Conservation (phyloP, 1,284 basidiomycete species). For the Phylloboletellus chloephorus region DNA sequence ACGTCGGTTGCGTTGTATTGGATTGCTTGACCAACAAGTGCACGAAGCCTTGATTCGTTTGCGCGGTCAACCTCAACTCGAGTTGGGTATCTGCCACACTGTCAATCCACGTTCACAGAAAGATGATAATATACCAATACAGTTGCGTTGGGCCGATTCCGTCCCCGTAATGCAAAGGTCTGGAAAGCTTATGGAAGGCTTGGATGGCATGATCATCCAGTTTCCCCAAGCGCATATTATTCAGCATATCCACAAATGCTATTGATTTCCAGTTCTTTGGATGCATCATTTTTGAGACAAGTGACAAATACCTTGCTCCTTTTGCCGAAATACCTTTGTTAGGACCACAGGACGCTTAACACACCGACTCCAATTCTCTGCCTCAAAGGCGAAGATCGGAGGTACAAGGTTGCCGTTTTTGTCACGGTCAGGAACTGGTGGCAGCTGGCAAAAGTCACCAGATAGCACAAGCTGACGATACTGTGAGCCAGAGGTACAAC, state of each 20-base stretch:
- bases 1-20: conserved; percentile 25
- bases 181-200: conserved; percentile 57
- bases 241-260: conserved; percentile 86
- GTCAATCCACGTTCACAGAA: conserved; percentile 10
- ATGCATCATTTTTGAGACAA: conserved; percentile 1
- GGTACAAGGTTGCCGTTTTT: conserved; percentile 28
- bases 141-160: conserved; percentile 81
- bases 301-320: conserved; percentile 50
- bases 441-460: conserved; percentile 96
- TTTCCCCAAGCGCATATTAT: conserved; percentile 81
- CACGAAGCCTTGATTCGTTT: conserved; percentile 25
- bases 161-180: conserved; percentile 59
- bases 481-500: conserved; percentile 4
- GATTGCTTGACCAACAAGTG: conserved; percentile 19
- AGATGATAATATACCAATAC: conserved; percentile 34
- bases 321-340: conserved; percentile 83
- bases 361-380: conserved; percentile 73
- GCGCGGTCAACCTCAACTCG: conserved; percentile 31
- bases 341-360: conserved; percentile 81
- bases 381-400: conserved; percentile 83
- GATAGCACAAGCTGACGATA: conserved; percentile 68
- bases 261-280: conserved; percentile 28
- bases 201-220: conserved; percentile 45
- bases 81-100: conserved; percentile 24
- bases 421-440: conserved; percentile 65